Percentiles rank a stretch among this genome's conserved stretches.
These are phyloP conservation scores for Microbotryum silenes-acaulis DNA, from an alignment of 1,284 basidiomycete genomes.

Conservation along the genomic window DNA sequence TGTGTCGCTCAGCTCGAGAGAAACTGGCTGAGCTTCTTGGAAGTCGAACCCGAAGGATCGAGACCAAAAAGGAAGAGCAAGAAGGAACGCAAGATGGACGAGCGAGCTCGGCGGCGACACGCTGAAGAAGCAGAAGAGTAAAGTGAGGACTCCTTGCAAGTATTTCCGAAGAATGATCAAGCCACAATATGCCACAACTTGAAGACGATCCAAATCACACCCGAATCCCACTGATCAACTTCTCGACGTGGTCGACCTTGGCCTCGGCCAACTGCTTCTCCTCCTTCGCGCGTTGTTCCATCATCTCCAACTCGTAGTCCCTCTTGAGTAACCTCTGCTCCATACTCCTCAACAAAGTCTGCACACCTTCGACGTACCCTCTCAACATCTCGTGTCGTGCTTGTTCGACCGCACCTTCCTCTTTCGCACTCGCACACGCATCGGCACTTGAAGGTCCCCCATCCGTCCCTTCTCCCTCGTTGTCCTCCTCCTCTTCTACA, in stretches of 20 bases:
- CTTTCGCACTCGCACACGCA: too few species aligned
- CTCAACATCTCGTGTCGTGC: neutral
- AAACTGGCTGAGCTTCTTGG: conserved; percentile 44
- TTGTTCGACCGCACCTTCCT: neutral
- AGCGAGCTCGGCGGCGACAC: neutral
- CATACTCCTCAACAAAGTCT: conserved; percentile 21
- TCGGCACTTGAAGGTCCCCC: neutral
- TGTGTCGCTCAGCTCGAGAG: conserved; percentile 37
- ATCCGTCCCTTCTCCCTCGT: neutral
- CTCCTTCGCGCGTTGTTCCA: conserved; percentile 18
- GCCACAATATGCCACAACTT: too few species aligned
- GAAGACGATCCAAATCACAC: too few species aligned
- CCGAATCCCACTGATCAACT: neutral
- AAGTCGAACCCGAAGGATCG: neutral
- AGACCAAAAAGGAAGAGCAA: conserved; percentile 3
- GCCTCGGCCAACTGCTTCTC: conserved; percentile 3
- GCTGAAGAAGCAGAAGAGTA: too few species aligned
- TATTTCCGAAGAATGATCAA: too few species aligned
- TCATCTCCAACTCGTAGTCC: conserved; percentile 15
- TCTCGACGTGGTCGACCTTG: conserved; percentile 6
- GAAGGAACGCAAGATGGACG: conserved; percentile 6
- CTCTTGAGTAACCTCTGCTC: conserved; percentile 22
- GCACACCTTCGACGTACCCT: conserved; percentile 22
- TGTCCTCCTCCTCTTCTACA: neutral
- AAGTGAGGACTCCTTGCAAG: too few species aligned